phyloP scores from a whole-genome alignment of 768 basidiomycete species.

The Agrocybe chaxingu region DNA sequence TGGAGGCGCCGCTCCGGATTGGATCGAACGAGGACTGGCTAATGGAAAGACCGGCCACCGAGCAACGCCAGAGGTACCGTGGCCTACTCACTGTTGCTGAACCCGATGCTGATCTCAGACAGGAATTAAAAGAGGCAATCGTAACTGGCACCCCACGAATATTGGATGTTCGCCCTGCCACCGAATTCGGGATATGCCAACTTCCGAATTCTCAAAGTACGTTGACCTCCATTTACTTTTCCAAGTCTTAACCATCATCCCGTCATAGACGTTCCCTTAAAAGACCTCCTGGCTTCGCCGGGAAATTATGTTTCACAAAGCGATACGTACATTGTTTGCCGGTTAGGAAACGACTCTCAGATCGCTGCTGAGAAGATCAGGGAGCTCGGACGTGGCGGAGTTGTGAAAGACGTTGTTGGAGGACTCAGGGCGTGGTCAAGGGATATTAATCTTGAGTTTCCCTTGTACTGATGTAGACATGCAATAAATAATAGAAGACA shows the following conservation, averaged over 20 bases:
- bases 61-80: slow-evolving; percentile 39
- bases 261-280: slow-evolving; percentile 70
- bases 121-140: slow-evolving; percentile 49
- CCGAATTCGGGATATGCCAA: slow-evolving; percentile 85
- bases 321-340: slow-evolving; percentile 67
- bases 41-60: slow-evolving; percentile 38
- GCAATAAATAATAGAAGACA: neutral
- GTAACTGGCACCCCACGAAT: slow-evolving; percentile 32
- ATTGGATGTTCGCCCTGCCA: slow-evolving; percentile 76
- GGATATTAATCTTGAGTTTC: slow-evolving; percentile 73
- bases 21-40: slow-evolving; percentile 52
- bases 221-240: slow-evolving; percentile 16
- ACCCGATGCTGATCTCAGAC: slow-evolving; percentile 1
- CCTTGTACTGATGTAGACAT: slow-evolving; percentile 57
- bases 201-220: slow-evolving; percentile 73
- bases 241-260: neutral
- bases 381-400: slow-evolving; percentile 21
- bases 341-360: slow-evolving; percentile 92
- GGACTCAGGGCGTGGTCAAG: slow-evolving; percentile 80
- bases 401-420: slow-evolving; percentile 72
- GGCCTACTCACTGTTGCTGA: neutral
- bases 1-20: slow-evolving; percentile 68
- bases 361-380: slow-evolving; percentile 72
- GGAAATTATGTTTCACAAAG: slow-evolving; percentile 31
- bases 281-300: slow-evolving; percentile 61